Base-by-base conservation (phyloP, 2,329 filamentous ascomycete genomes). In the Dissoconium aciculare region DNA sequence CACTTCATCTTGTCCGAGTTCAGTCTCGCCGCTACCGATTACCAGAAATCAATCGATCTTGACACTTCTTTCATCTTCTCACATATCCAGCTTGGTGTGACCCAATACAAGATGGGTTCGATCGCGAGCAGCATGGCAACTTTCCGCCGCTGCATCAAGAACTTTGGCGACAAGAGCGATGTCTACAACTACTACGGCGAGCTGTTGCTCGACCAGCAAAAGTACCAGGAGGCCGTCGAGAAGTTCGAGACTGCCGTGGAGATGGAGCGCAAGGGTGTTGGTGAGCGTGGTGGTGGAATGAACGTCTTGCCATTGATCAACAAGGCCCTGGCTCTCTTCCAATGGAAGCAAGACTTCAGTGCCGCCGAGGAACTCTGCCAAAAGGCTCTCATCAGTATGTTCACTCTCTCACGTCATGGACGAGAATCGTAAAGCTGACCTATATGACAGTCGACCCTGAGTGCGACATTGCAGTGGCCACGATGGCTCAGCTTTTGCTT, bases 131-230 rank as follows among this genome's bases (percentile, higher is more conserved):
- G 85, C 27, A 95, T 95, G 84, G 87, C 89, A 19, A 98, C 89
- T 4, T 95, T 98, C 75, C 74, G 87, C 47, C 72, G 85, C 41
- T 93, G 84, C 59, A 85, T 94, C 58, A 98, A 95, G 76, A 94
- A 93, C 63, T 98, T 98, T 53, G 80, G 84, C 51, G 81, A 87
- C 54, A 82, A 92, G 8, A 85, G 87, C 4, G 89, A 98, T 53
- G 89, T 95, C 24, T 98, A 95, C 69, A 98, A 98, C 69, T 98
- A 98, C 71, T 95, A 93, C 51, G 89, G 89, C 50, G 89, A 98
- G 64, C 70, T 98, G 34, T 69, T 98, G 35, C 74, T 98, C 32
- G 89, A 98, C 64, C 89, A 95, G 65, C 78, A 83, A 59, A 93
- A 94, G 59, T 95, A 78, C 60, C 67, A 81, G 36, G 87, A 98